Evolutionary conservation across 805 yeast species (phyloP), one percentile per base, ranked within the genome.

Genomic region (Wickerhamomyces hampshirensis): DNA sequence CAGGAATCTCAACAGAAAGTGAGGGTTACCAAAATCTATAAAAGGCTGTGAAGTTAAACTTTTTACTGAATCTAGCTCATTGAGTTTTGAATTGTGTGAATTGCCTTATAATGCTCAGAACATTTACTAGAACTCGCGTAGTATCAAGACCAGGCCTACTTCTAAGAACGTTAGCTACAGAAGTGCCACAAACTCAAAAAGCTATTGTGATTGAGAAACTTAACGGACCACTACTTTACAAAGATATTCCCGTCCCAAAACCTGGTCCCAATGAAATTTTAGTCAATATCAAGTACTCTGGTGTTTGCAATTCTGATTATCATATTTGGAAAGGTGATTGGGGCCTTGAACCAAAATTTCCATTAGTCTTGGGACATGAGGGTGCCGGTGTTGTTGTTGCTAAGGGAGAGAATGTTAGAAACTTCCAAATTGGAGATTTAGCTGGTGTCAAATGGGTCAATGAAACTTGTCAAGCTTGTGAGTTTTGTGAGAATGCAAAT

Each of bases 301-400:
- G 80, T 48, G 80, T 75, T 12, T 75, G 80, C 50, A 78, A 75
- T 58, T 73, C 80, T 5, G 80, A 75, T 53, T 62, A 71, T 47
- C 80, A 75, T 53, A 76, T 77, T 27, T 75, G 78, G 77, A 69
- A 73, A 46, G 79, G 80, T 38, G 80, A 75, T 51, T 75, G 80
- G 80, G 75, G 77, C 28, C 54, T 73, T 44, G 62, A 56, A 21
- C 65, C 69, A 38, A 71, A 72, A 48, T 59, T 73, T 48, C 80
- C 80, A 9, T 55, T 74, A 47, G 75, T 75, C 15, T 77, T 78
- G 36, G 80, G 80, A 34, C 80, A 75, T 51, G 80, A 75, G 58
- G 80, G 80, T 55, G 78, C 79, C 18, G 80, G 80, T 53, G 69
- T 69, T 23, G 80, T 75, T 38, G 80, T 75, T 30, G 77, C 67